Evolutionary conservation across 2,329 filamentous ascomycete species (phyloP).

Genomic region (Colletotrichum sp.): DNA sequence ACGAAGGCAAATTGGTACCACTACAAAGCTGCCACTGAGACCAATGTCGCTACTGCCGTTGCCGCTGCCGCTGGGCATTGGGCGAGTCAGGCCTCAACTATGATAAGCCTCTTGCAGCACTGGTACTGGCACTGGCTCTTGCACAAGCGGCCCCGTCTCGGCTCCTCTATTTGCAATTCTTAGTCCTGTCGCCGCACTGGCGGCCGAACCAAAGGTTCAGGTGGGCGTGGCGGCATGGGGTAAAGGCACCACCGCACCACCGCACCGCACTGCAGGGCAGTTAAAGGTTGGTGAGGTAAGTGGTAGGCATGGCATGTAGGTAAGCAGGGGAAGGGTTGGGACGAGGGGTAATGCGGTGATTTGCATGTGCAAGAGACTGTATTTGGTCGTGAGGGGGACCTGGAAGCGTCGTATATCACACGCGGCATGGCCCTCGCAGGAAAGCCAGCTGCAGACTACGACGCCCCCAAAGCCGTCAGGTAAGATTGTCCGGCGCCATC

Average conservation of each 20-base stretch:
- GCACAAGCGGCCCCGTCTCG: not conserved
- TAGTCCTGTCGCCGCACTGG: constrained; percentile 7
- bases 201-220: constrained; percentile 8
- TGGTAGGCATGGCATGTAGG: not conserved
- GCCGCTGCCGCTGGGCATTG: not conserved
- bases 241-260: not conserved
- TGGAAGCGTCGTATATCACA: constrained; percentile 7
- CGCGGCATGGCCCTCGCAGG: not conserved
- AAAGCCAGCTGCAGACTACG: not conserved
- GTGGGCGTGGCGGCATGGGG: not conserved
- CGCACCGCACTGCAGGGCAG: not conserved
- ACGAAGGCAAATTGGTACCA: not conserved
- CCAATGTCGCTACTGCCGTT: not conserved
- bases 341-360: constrained; percentile 10
- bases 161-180: not conserved
- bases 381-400: not conserved
- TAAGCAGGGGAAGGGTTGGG: constrained; percentile 4
- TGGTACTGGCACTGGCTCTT: constrained; percentile 5
- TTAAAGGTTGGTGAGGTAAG: not conserved
- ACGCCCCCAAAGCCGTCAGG: not conserved
- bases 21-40: not conserved
- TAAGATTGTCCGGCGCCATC: not conserved
- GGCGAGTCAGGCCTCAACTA: constrained; percentile 23
- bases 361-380: constrained; percentile 20
- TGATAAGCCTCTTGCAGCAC: constrained; percentile 9